Conservation (phyloP, 1,284 basidiomycete genomes). For the Microbotryomycetes sp. region DNA sequence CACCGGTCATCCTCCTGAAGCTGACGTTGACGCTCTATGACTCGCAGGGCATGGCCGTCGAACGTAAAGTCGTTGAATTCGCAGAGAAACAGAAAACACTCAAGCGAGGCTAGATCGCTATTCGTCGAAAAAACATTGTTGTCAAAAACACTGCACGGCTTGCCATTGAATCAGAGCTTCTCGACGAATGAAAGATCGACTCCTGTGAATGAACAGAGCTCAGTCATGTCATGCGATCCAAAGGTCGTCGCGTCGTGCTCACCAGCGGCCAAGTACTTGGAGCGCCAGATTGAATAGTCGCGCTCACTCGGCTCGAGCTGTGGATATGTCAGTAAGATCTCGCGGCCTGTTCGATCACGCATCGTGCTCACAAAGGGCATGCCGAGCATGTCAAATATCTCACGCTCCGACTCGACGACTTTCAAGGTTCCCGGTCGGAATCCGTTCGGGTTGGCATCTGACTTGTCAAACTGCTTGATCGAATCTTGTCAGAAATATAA, state of each 20-base stretch:
- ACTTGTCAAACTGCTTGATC: slow-evolving; percentile 7
- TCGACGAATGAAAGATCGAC: slow-evolving; percentile 2
- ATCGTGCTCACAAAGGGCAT: slow-evolving; percentile 20
- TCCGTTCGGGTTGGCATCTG: slow-evolving; percentile 29
- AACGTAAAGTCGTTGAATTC: slow-evolving; percentile 83
- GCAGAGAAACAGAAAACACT: slow-evolving; percentile 96
- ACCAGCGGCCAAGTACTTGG: not conserved
- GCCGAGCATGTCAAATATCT: slow-evolving; percentile 32
- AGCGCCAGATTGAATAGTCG: slow-evolving; percentile 11
- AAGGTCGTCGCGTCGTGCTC: too few species aligned
- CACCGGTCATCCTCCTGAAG: not conserved
- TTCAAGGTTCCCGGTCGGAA: slow-evolving; percentile 28
- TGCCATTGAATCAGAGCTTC: not conserved
- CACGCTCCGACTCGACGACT: slow-evolving; percentile 27
- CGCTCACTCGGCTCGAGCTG: slow-evolving; percentile 24
- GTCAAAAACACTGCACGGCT: not conserved
- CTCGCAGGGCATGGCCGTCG: slow-evolving; percentile 74
- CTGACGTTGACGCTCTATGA: not conserved
- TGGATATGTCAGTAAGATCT: not conserved
- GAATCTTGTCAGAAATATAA: not conserved
- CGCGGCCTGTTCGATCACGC: not conserved
- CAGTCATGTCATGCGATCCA: too few species aligned
- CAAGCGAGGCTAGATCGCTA: slow-evolving; percentile 57
- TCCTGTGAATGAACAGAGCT: too few species aligned
- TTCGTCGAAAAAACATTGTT: not conserved